These are phyloP conservation scores for Carex myosuroides DNA, from an alignment of 176 grass and related monocot genomes.

Conservation along the genomic window DNA sequence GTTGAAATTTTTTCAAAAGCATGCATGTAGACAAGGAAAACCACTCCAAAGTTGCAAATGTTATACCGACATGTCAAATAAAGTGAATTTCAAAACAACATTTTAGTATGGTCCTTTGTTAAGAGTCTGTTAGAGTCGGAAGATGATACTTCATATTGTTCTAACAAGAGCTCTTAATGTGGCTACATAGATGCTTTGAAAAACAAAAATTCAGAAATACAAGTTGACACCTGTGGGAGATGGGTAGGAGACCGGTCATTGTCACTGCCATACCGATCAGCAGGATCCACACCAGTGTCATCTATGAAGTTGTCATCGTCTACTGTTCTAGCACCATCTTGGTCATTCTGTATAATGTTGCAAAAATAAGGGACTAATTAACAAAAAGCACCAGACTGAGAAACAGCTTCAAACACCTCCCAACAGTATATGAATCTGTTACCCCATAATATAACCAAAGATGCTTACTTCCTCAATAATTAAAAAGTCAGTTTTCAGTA, in stretches of 20 bases:
- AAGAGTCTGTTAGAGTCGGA: not conserved
- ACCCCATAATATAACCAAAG: not conserved
- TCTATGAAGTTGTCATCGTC: slow-evolving; percentile 99
- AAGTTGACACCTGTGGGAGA: slow-evolving; percentile 53
- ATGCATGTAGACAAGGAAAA: not conserved
- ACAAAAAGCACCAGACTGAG: not conserved
- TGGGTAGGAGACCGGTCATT: slow-evolving; percentile 59
- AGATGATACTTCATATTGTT: not conserved
- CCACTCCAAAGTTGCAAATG: not conserved
- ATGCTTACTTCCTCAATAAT: not conserved
- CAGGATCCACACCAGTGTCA: slow-evolving; percentile 81
- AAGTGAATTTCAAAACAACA: not conserved
- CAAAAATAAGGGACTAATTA: not conserved
- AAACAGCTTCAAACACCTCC: not conserved
- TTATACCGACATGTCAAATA: not conserved
- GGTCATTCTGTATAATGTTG: slow-evolving; percentile 65
- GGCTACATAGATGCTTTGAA: not conserved
- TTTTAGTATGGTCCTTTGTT: not conserved
- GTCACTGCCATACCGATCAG: slow-evolving; percentile 80
- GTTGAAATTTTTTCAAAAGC: not conserved
- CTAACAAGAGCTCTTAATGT: not conserved
- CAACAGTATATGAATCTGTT: not conserved
- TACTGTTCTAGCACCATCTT: slow-evolving; percentile 74
- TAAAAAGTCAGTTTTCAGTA: not conserved
- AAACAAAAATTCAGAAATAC: not conserved